Evolutionary conservation across 306 rosid genomes (phyloP), one percentile per base, ranked within the genome.

Genomic region (Mimosa bimucronata): DNA sequence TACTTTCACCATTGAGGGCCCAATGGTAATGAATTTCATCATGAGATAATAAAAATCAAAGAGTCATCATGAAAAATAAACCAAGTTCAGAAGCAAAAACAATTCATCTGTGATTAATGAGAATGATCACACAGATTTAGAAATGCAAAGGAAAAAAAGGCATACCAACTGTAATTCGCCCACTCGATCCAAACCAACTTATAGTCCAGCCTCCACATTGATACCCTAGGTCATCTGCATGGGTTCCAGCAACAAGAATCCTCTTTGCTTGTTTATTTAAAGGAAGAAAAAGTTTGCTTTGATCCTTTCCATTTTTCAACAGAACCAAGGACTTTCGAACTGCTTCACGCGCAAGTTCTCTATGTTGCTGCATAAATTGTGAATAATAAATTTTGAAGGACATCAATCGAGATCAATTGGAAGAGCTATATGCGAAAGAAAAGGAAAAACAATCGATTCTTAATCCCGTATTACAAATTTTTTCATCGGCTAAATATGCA

Each of bases 171-270:
- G 97, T 91, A 37, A 88, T 90, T 79, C 83, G 83, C 66, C 98
- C 97, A 28, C 89, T 80, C 16, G 69, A 7, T 58, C 97, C 98
- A 77, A 64, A 40, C 95, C 91, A 90, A 34, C 90, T 82, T 58
- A 72, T 80, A 4, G 97, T 94, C 97, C 98, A 91, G 73, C 98
- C 97, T 67, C 98, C 97, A 66, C 98, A 91, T 71, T 92, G 98
- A 83, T 61, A 92, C 66, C 97, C 98, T 62, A 94, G 90, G 88
- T 94, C 79, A 83, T 92, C 93, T 0, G 92, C 94, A 30, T 94
- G 98, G 26, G 89, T 89, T 79, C 98, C 97, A 9, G 90, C 38
- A 29, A 94, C 91, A 79, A 91, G 94, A 80, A 94, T 88, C 83
- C 86, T 90, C 82, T 87, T 91, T 18, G 90, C 92, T 78, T 81